Evolutionary conservation across 306 rosid species (phyloP).

Genomic region (Boehmeria nivea): DNA sequence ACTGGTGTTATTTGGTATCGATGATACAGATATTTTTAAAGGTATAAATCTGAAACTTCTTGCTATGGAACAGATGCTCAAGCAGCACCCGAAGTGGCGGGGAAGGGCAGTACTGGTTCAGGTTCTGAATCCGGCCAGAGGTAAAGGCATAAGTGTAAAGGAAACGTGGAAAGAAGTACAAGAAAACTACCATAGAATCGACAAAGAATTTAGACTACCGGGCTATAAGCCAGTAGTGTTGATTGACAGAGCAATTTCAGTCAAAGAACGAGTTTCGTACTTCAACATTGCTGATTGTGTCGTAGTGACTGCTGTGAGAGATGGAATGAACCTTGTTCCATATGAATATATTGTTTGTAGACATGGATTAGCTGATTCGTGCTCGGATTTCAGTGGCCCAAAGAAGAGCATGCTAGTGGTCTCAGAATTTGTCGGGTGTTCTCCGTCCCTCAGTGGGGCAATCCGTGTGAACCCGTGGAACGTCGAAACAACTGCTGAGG

Average conservation of each 20-base stretch:
- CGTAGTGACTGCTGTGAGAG: conserved; percentile 79
- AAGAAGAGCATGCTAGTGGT: conserved; percentile 82
- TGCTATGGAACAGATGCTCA: conserved; percentile 80
- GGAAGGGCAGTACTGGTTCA: conserved; percentile 75
- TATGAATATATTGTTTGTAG: conserved; percentile 78
- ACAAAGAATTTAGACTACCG: conserved; percentile 52
- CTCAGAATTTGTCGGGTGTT: conserved; percentile 79
- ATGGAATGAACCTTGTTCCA: conserved; percentile 82
- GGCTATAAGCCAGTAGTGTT: conserved; percentile 61
- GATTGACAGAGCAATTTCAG: conserved; percentile 49
- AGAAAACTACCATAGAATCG: conserved; percentile 53
- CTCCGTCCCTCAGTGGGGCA: conserved; percentile 85
- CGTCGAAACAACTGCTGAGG: conserved; percentile 71
- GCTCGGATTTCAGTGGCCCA: conserved; percentile 36
- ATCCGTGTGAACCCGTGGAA: conserved; percentile 78
- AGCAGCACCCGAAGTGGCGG: conserved; percentile 59
- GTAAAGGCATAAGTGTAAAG: conserved; percentile 58
- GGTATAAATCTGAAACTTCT: conserved; percentile 73
- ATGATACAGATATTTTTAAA: conserved; percentile 73
- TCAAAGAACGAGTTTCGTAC: conserved; percentile 58
- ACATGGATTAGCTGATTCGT: conserved; percentile 50
- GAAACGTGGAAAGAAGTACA: conserved; percentile 49
- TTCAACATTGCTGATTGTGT: conserved; percentile 81
- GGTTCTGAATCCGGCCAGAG: conserved; percentile 75
- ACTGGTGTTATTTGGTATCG: conserved; percentile 65